Base-by-base conservation (phyloP, 495 filamentous ascomycete genomes). In the Neurospora terricola region DNA sequence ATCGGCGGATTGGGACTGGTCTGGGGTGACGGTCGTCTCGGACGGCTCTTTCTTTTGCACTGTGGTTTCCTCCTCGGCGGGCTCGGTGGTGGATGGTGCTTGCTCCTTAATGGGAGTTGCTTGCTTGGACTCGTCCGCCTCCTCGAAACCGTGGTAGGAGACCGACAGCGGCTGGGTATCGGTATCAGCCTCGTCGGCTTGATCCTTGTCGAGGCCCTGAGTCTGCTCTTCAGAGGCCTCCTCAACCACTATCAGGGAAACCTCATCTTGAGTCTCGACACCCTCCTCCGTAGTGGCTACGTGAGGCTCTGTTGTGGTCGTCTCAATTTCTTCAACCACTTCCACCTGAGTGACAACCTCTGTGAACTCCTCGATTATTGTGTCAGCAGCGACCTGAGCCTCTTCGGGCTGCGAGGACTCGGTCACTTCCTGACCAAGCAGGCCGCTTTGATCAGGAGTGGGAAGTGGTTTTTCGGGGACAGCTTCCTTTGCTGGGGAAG, bases 41-140 rank as follows among this genome's bases (percentile, higher is more conserved):
- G 27, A 37, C 9, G 45, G 37, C 23, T 43, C 39, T 36, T 74
- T 42, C 14, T 71, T 73, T 8, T 40, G 45, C 1, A 75, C 38
- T 12, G 73, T 37, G 30, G 73, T 62, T 42, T 78, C 70, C 21
- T 79, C 75, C n/a, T 79, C 73, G 3, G 70, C 16, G 5, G 71
- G 69, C 5, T 73, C 72, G 23, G 40, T 71, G 14, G 5, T 30
- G 21, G 36, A 21, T 30, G 10, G 5, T 68, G n/a, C 16, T 45
- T 21, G 8, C 23, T 71, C 69, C 16, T 23, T 14, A 7, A 3
- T 39, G 45, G 45, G 69, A 37, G 38, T 37, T 40, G 21, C 21
- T 23, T 59, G 48, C 21, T 73, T 72, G 38, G 43, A 16, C 71
- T 73, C 48, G 11, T 73, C 69, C 62, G 73, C 70, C 40, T 72